These are phyloP conservation scores for Aureobasidium sp. DNA, from an alignment of 2,329 filamentous ascomycete species.

Conservation along the genomic window DNA sequence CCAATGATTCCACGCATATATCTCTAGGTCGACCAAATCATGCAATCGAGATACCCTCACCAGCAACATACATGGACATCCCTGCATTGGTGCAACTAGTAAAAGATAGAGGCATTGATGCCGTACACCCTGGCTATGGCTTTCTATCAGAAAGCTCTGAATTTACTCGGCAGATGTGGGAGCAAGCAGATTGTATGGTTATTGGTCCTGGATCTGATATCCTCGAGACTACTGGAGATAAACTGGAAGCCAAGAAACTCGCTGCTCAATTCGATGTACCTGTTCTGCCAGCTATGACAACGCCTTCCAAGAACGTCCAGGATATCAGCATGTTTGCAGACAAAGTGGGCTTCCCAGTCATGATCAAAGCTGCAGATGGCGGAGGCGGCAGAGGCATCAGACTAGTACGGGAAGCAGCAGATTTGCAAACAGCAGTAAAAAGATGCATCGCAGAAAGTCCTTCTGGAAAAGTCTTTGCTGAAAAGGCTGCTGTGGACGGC, in stretches of 20 bases:
- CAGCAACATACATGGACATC: slow-evolving; percentile 46
- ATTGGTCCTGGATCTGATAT: slow-evolving; percentile 53
- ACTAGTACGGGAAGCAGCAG: slow-evolving; percentile 39
- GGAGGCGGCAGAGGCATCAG: slow-evolving; percentile 56
- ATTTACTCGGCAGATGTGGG: slow-evolving; percentile 41
- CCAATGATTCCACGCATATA: not conserved
- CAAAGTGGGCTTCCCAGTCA: slow-evolving; percentile 46
- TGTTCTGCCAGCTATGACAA: slow-evolving; percentile 8
- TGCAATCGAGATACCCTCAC: not conserved
- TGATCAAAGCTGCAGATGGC: slow-evolving; percentile 59
- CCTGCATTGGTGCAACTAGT: slow-evolving; percentile 41
- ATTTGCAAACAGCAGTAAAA: slow-evolving; percentile 38
- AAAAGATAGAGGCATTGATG: slow-evolving; percentile 45
- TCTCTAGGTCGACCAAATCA: not conserved
- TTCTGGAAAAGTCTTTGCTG: slow-evolving; percentile 50
- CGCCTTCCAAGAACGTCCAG: slow-evolving; percentile 20
- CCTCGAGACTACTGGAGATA: slow-evolving; percentile 49
- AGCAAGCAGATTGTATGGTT: slow-evolving; percentile 42
- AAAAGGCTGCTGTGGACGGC: slow-evolving; percentile 55
- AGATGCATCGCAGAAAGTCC: slow-evolving; percentile 53
- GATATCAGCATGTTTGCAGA: slow-evolving; percentile 52
- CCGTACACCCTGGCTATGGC: slow-evolving; percentile 54
- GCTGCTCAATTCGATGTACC: slow-evolving; percentile 39
- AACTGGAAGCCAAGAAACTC: slow-evolving; percentile 46
- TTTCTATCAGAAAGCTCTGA: slow-evolving; percentile 54